A percentile compares a stretch with the other conserved stretches of the same genome.
phyloP scores from a whole-genome alignment of 371 early-diverging fungal genomes.

The Mortierella polycephala region DNA sequence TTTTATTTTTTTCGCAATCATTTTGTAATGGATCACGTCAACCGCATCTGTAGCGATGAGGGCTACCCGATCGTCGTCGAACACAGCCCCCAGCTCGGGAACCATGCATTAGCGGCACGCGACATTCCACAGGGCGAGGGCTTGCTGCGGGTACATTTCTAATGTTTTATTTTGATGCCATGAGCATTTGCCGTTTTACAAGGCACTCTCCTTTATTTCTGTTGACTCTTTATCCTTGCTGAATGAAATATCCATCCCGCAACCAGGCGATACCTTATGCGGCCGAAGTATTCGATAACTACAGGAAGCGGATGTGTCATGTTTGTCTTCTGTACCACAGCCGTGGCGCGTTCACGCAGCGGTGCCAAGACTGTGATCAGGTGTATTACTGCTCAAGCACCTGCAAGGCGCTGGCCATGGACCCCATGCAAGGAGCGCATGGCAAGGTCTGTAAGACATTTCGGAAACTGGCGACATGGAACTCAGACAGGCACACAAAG shows the following conservation, averaged over 20 bases:
- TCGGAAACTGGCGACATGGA: constrained; percentile 49
- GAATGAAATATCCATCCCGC: too few relatives aligned
- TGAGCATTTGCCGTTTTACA: not conserved
- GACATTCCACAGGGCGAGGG: constrained; percentile 51
- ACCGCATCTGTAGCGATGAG: constrained; percentile 24
- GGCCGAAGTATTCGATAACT: constrained; percentile 52
- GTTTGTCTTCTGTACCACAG: constrained; percentile 50
- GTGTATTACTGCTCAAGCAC: constrained; percentile 44
- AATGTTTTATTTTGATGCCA: not conserved
- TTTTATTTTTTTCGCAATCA: not conserved
- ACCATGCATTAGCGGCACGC: constrained; percentile 48
- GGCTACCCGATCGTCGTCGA: constrained; percentile 49
- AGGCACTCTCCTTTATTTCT: not conserved
- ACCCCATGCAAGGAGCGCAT: constrained; percentile 27
- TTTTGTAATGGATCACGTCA: constrained; percentile 41
- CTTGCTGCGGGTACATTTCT: constrained; percentile 31
- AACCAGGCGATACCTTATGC: constrained; percentile 47
- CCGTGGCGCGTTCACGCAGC: constrained; percentile 27
- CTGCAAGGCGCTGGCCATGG: constrained; percentile 49
- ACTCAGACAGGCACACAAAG: constrained; percentile 52
- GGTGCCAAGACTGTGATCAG: constrained; percentile 52
- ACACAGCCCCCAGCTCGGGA: constrained; percentile 36
- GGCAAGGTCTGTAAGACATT: constrained; percentile 30
- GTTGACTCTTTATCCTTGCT: not conserved
- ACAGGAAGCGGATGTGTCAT: constrained; percentile 52